These are phyloP conservation scores for Solanum hybrid DNA, from an alignment of 305 asterid genomes.

Conservation along the genomic window DNA sequence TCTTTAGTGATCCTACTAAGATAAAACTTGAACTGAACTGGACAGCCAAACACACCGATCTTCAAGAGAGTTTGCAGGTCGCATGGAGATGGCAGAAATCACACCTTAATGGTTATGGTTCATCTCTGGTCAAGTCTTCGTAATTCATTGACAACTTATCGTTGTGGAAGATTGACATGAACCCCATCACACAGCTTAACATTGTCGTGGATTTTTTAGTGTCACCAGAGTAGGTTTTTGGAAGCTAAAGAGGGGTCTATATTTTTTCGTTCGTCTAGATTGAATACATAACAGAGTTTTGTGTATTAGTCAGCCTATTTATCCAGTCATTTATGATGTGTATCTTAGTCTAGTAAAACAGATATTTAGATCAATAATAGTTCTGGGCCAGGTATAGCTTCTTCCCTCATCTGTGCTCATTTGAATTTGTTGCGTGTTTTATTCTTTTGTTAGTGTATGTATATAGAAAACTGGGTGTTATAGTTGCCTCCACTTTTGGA, in stretches of 20 bases:
- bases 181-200: constrained; percentile 14
- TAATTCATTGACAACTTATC: constrained; percentile 13
- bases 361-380: constrained; percentile 25
- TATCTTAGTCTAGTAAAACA: constrained; percentile 15
- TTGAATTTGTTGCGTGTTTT: background rate
- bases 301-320: constrained; percentile 6
- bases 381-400: background rate
- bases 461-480: background rate
- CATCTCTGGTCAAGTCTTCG: constrained; percentile 32
- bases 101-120: constrained; percentile 53
- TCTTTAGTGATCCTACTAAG: constrained; percentile 71
- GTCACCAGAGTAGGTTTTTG: background rate
- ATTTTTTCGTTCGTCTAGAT: constrained; percentile 8
- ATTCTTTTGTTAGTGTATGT: background rate
- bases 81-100: constrained; percentile 98
- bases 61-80: constrained; percentile 52
- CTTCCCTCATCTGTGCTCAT: background rate
- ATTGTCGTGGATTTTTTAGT: background rate
- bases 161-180: constrained; percentile 26
- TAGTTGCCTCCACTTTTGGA: background rate
- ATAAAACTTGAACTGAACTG: constrained; percentile 66
- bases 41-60: constrained; percentile 69
- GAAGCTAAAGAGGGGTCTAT: constrained; percentile 13
- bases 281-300: constrained; percentile 16
- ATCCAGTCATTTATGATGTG: background rate